Percentiles rank a stretch among this genome's conserved stretches.
Evolutionary conservation across 208 protist species (phyloP).

Genomic region (Phytomonas francai): DNA sequence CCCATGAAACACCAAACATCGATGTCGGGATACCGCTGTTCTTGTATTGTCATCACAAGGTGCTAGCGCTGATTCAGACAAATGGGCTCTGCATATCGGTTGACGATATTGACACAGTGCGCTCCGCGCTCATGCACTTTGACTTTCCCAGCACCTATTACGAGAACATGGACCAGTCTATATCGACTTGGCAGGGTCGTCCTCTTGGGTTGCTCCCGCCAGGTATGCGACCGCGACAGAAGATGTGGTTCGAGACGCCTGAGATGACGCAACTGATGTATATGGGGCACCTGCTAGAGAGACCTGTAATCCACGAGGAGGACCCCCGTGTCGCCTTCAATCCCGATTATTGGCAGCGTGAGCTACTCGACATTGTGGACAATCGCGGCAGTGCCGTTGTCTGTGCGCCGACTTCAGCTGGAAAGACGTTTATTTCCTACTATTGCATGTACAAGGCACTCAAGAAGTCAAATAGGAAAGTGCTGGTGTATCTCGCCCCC

Average conservation of each 20-base stretch:
- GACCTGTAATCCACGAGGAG: constrained; percentile 53
- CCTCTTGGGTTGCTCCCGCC: constrained; percentile 27
- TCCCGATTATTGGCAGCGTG: constrained; percentile 92
- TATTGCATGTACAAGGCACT: constrained; percentile 94
- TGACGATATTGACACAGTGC: constrained; percentile 65
- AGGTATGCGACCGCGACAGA: constrained; percentile 34
- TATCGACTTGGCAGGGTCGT: constrained; percentile 54
- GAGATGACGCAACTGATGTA: constrained; percentile 80
- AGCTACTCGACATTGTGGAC: constrained; percentile 94
- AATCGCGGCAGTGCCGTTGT: constrained; percentile 86
- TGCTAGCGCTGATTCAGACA: constrained; percentile 62
- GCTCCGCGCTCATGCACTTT: constrained; percentile 65
- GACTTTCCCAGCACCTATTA: constrained; percentile 74
- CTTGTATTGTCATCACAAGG: constrained; percentile 68
- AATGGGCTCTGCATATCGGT: constrained; percentile 42
- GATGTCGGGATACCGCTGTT: constrained; percentile 65
- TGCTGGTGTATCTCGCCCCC: constrained; percentile 91
- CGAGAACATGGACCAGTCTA: constrained; percentile 58
- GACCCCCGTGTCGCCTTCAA: constrained; percentile 91
- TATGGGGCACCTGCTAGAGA: constrained; percentile 88
- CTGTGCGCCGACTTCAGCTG: constrained; percentile 92
- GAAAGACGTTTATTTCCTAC: constrained; percentile 96
- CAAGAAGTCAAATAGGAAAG: constrained; percentile 67
- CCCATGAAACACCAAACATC: constrained; percentile 44
- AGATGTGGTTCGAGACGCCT: constrained; percentile 43